These are phyloP conservation scores for Trypanosoma caninum DNA, from an alignment of 208 protist species.

Conservation along the genomic window DNA sequence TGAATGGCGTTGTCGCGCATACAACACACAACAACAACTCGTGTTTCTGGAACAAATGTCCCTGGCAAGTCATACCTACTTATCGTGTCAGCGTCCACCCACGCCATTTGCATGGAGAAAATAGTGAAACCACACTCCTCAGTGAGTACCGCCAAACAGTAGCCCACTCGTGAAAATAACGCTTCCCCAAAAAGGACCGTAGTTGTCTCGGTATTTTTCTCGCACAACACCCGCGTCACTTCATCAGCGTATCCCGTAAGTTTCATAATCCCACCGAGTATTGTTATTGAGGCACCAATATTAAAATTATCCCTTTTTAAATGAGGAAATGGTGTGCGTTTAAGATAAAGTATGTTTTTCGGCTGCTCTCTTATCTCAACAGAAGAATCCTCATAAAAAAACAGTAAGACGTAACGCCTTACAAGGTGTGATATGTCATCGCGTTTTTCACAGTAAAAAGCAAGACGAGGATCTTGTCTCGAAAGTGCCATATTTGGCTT, in stretches of 20 bases:
- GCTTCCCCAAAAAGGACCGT: constrained; percentile 59
- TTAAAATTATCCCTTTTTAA: constrained; percentile 46
- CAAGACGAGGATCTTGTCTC: constrained; percentile 71
- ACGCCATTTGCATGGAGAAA: constrained; percentile 62
- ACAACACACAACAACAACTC: constrained; percentile 47
- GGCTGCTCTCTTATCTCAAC: constrained; percentile 66
- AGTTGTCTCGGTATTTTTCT: constrained; percentile 59
- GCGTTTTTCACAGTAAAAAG: constrained; percentile 70
- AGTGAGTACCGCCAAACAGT: constrained; percentile 64
- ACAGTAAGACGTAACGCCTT: constrained; percentile 55
- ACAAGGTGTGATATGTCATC: constrained; percentile 53
- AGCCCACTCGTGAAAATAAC: constrained; percentile 47
- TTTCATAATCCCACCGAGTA: constrained; percentile 58
- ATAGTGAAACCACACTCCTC: constrained; percentile 82
- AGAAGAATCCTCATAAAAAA: constrained; percentile 72
- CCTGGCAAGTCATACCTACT: constrained; percentile 41
- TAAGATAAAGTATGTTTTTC: constrained; percentile 55
- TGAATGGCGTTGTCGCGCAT: constrained; percentile 41
- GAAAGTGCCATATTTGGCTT: constrained; percentile 54
- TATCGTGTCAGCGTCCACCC: constrained; percentile 35
- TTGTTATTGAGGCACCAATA: constrained; percentile 52
- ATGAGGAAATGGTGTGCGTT: constrained; percentile 46
- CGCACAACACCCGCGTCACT: constrained; percentile 75
- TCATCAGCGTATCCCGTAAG: constrained; percentile 76
- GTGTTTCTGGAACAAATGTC: constrained; percentile 36